Evolutionary conservation across 768 basidiomycete species (phyloP).

Genomic region (Leccinum aurantiacum): DNA sequence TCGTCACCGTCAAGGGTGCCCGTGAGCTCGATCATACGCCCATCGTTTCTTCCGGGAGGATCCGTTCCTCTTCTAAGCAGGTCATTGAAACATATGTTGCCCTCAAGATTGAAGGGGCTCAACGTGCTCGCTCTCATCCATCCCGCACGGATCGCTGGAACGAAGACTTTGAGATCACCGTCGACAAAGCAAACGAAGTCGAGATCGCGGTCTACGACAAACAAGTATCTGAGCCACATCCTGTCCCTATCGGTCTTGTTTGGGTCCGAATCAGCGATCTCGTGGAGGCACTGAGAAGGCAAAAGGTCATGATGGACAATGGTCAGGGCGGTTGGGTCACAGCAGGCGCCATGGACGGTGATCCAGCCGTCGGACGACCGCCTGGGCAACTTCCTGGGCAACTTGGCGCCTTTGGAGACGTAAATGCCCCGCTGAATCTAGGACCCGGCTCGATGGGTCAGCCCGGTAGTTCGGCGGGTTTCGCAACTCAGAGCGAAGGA

Average conservation of each 20-base stretch:
- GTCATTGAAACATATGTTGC: conserved; percentile 83
- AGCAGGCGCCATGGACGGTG: conserved; percentile 82
- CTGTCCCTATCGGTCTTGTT: conserved; percentile 88
- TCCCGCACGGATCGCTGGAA: conserved; percentile 96
- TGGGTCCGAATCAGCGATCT: conserved; percentile 95
- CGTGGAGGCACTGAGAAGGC: conserved; percentile 88
- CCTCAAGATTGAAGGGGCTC: conserved; percentile 94
- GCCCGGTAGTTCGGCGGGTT: conserved; percentile 29
- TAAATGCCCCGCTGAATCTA: conserved; percentile 41
- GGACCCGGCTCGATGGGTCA: conserved; percentile 31
- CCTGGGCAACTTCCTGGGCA: conserved; percentile 52
- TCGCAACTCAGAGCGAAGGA: conserved; percentile 56
- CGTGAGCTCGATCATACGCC: conserved; percentile 96
- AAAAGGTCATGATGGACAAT: conserved; percentile 85
- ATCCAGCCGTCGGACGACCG: conserved; percentile 46
- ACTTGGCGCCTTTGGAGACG: conserved; percentile 47
- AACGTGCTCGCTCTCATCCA: conserved; percentile 87
- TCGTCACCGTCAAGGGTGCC: conserved; percentile 85
- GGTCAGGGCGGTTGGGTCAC: conserved; percentile 96
- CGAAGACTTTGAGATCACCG: conserved; percentile 93
- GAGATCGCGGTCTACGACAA: conserved; percentile 96
- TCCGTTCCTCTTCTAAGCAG: conserved; percentile 79
- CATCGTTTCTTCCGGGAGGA: conserved; percentile 54
- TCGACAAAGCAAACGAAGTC: conserved; percentile 98
- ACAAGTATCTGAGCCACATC: conserved; percentile 74